Evolutionary conservation across 371 early-diverging fungal genomes (phyloP), one percentile per base, ranked within the genome.

Genomic region (Mucor lusitanicus): DNA sequence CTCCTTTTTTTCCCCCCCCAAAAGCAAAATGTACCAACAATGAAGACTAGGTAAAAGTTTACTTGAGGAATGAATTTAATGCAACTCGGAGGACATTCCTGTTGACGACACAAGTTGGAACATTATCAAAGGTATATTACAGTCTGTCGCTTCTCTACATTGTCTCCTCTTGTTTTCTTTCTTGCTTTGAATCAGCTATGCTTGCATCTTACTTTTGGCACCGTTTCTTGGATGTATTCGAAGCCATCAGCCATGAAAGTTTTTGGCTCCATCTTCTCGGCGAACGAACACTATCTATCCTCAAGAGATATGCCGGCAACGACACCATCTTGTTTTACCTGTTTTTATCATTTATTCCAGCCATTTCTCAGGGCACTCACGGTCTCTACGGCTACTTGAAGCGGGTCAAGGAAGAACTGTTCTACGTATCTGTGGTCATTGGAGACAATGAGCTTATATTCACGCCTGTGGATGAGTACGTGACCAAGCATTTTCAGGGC

Each of bases 221-320:
- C n/a, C 33, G 30, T 15, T 27, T 48, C 0, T 27, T 65, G 33
- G 66, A 65, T 50, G 39, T 59, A 48, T 35, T 69, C 21, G 70
- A 69, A 46, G 25, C 37, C 2, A 25, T 70, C 6, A 60, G 37
- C 11, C 66, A 73, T n/a, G 73, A 73, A 42, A 46, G 53, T 3
- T 73, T 73, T 55, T 75, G 75, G 75, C 37, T 28, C 6, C n/a
- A 46, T 12, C 30, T 72, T 19, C 19, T 75, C 1, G 75, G 75
- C 3, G 64, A 62, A 35, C 44, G 68, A 33, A n/a, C 56, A 11
- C 13, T 46, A 44, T 13, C 40, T 0, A 57, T 68, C 17, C 12
- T 54, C 0, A 68, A 63, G 40, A n/a, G 68, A 12, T 68, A 68
- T 25, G 23, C 46, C 17, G 63, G 58, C 17, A 68, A 68, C 23